These are phyloP conservation scores for Schizopora paradoxa DNA, from an alignment of 1,284 basidiomycete species.

Conservation along the genomic window DNA sequence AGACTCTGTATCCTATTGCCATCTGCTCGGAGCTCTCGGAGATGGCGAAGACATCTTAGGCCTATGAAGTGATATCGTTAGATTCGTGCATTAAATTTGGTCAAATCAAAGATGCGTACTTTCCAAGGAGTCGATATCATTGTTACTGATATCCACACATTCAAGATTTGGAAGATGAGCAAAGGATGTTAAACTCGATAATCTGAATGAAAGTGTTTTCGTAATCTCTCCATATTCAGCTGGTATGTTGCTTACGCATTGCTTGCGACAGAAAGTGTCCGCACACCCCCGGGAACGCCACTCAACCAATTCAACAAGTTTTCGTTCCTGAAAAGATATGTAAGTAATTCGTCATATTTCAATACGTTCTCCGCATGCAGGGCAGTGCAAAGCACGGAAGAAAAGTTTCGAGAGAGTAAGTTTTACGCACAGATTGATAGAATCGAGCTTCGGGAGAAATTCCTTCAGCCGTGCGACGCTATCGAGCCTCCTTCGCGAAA, in stretches of 20 bases:
- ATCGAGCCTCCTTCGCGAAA: conserved; percentile 77
- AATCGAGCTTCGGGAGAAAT: conserved; percentile 83
- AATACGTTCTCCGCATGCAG: too few species aligned
- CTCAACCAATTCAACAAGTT: conserved; percentile 86
- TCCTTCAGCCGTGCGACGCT: conserved; percentile 91
- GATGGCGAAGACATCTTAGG: conserved; percentile 76
- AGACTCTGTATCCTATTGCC: conserved; percentile 73
- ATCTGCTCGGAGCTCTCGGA: conserved; percentile 87
- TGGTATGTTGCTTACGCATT: conserved; percentile 54
- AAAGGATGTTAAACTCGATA: conserved; percentile 87
- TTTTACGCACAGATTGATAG: conserved; percentile 67
- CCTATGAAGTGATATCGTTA: conserved; percentile 39
- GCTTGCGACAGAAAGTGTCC: conserved; percentile 75
- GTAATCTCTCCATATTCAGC: conserved; percentile 8
- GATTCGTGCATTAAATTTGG: background rate
- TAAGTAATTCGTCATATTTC: conserved; percentile 1
- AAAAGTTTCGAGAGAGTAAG: background rate
- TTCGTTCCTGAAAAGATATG: conserved; percentile 48
- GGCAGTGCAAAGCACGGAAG: background rate
- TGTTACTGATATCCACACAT: conserved; percentile 86
- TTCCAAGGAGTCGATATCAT: conserved; percentile 80
- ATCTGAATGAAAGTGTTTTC: conserved; percentile 32
- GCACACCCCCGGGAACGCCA: conserved; percentile 73
- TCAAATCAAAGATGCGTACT: conserved; percentile 50
- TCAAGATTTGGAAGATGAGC: conserved; percentile 83